Percentiles rank a stretch among this genome's conserved stretches.
phyloP scores from a whole-genome alignment of 495 filamentous ascomycete genomes.

The Daldinia grandis region DNA sequence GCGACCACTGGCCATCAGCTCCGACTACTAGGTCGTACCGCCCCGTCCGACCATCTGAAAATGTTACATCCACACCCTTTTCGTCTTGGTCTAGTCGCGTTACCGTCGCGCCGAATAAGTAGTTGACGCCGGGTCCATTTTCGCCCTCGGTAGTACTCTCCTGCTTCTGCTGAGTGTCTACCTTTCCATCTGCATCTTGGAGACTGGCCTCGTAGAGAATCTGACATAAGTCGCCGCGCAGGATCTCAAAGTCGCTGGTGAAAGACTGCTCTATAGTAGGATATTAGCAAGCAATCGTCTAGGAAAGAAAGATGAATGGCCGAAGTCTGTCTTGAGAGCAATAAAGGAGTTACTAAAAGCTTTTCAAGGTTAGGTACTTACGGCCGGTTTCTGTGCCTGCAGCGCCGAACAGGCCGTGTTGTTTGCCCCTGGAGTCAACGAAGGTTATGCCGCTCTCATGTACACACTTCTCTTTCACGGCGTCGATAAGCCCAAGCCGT shows the following conservation, averaged over 20 bases:
- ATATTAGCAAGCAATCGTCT: not conserved
- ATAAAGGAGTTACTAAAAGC: too few species aligned
- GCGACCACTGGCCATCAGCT: constrained; percentile 59
- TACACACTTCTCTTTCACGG: constrained; percentile 48
- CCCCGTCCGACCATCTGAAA: constrained; percentile 47
- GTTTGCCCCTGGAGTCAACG: constrained; percentile 48
- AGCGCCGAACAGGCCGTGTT: constrained; percentile 50
- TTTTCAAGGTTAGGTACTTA: not conserved
- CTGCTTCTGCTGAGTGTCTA: not conserved
- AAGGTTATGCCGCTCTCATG: constrained; percentile 53
- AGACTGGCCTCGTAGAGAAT: constrained; percentile 58
- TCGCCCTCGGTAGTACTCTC: not conserved
- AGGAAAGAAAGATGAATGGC: not conserved
- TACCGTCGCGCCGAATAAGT: constrained; percentile 26
- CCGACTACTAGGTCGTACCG: constrained; percentile 60
- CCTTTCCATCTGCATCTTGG: constrained; percentile 44
- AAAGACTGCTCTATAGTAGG: constrained; percentile 46
- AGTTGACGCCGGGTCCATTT: constrained; percentile 29
- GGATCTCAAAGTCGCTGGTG: constrained; percentile 63
- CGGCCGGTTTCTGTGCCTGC: constrained; percentile 47
- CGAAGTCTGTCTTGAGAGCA: too few species aligned
- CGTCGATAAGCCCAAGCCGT: constrained; percentile 58
- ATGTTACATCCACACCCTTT: constrained; percentile 31
- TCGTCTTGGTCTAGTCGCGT: constrained; percentile 28
- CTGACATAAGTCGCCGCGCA: constrained; percentile 57